Base-by-base conservation (phyloP, 1,284 basidiomycete species). In the Mrakiaceae sp. region DNA sequence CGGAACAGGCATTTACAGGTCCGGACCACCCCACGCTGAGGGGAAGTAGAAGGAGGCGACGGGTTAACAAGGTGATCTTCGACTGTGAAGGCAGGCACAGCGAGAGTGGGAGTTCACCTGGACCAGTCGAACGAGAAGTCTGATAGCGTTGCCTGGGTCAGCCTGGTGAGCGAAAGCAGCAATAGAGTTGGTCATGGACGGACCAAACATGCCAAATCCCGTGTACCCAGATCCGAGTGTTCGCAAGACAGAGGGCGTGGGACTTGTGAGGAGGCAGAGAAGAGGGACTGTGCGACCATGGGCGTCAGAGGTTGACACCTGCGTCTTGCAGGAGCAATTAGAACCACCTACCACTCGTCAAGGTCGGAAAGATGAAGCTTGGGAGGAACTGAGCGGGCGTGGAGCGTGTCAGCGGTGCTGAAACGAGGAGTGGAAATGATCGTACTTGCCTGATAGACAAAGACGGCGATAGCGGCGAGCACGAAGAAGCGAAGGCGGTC, bases 101-200 rank as follows among this genome's bases (percentile, higher is more conserved):
- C 27, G 27, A 27, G 27, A 27, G 1, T 27, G 27, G 27, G 27
- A 27, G 27, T 27, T 27, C 27, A 27, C 27, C 27, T 27, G 27
- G 27, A 77, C 80, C 80, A 81, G 68, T 81, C 80, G 49, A 81
- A 78, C 58, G 72, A 73, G 63, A 81, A 74, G 68, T 80, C 78
- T 64, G 27, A 27, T 27, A 27, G 27, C 27, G 27, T 27, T 27
- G 27, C 27, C 27, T 27, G 27, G 27, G 27, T 27, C 27, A 27
- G 27, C 27, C 27, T 27, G 27, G 2, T 27, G 27, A 27, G 27
- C 27, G 2, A 27, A 27, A 27, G 27, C 27, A 27, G 27, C 27
- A 27, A 27, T 2, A 27, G 27, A 27, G 27, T 27, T 27, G 27
- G 27, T 27, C 27, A 27, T 27, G 5, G 14, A 61, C 43, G 9